Percentiles rank a stretch among this genome's conserved stretches.
Conservation (phyloP, 2,329 filamentous ascomycete species). For the Tolypocladium guangdongense region DNA sequence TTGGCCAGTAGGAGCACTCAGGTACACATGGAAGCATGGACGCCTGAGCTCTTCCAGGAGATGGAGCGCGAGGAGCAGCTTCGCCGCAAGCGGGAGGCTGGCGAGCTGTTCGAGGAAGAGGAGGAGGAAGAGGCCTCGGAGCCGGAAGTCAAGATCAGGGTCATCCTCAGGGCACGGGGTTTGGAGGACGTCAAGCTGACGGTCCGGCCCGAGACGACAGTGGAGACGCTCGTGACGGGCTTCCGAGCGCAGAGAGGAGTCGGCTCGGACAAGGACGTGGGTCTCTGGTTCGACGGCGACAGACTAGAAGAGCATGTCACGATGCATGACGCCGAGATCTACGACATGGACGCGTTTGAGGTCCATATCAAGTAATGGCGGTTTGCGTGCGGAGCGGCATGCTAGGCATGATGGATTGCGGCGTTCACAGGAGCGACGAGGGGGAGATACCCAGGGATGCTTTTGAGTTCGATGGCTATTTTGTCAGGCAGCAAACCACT, state of each 20-base stretch:
- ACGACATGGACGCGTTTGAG: conserved; percentile 66
- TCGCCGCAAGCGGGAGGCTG: conserved; percentile 30
- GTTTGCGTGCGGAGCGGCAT: neutral
- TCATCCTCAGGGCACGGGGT: conserved; percentile 44
- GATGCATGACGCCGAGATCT: conserved; percentile 58
- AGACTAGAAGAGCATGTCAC: conserved; percentile 47
- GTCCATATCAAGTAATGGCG: conserved; percentile 41
- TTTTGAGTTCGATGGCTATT: neutral
- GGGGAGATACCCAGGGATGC: neutral
- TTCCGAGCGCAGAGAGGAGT: conserved; percentile 48
- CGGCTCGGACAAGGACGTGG: conserved; percentile 38
- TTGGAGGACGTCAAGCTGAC: conserved; percentile 38
- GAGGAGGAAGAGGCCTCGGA: conserved; percentile 12
- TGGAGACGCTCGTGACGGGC: conserved; percentile 49
- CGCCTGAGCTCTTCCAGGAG: conserved; percentile 45
- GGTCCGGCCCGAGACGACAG: conserved; percentile 42
- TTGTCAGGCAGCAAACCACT: neutral
- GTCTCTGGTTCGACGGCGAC: conserved; percentile 68
- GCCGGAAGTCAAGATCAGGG: conserved; percentile 28
- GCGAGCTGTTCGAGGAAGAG: conserved; percentile 25
- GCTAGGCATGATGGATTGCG: neutral
- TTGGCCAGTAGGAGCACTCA: conserved; percentile 38
- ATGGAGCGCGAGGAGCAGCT: conserved; percentile 38
- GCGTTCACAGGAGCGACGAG: neutral
- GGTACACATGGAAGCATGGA: conserved; percentile 72